phyloP scores from a whole-genome alignment of 441 rosid genomes.

The Aquilaria agallochum region DNA sequence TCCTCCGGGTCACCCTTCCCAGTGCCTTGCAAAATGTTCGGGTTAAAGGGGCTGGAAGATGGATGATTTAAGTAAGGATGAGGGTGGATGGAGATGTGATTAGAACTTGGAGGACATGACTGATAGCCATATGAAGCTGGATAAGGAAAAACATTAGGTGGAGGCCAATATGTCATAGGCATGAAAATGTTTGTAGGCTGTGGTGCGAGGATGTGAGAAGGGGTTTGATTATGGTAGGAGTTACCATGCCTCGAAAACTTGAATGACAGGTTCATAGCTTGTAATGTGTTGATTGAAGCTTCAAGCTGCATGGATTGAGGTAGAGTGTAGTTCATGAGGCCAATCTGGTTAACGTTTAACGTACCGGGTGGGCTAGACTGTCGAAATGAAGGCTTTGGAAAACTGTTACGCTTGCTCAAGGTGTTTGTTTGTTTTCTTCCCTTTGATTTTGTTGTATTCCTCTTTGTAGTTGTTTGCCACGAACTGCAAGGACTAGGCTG shows the following conservation, averaged over 20 bases:
- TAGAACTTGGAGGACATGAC: conserved; percentile 29
- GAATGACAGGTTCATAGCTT: conserved; percentile 11
- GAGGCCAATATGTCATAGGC: conserved; percentile 61
- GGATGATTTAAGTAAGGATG: conserved; percentile 31
- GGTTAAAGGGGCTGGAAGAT: conserved; percentile 16
- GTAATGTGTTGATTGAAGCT: conserved; percentile 14
- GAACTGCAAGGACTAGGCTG: conserved; percentile 21
- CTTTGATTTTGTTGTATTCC: conserved; percentile 26
- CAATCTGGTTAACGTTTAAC: conserved; percentile 25
- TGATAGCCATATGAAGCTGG: conserved; percentile 28
- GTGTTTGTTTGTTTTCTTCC: conserved; percentile 29
- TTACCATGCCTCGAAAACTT: conserved; percentile 15
- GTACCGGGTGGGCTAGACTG: conserved; percentile 20
- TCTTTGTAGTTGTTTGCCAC: conserved; percentile 22
- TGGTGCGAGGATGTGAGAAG: conserved; percentile 28
- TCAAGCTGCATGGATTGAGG: conserved; percentile 23
- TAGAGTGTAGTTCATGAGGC: conserved; percentile 28
- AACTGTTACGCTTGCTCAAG: conserved; percentile 14
- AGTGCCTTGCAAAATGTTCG: conserved; percentile 15
- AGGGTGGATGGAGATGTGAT: conserved; percentile 29
- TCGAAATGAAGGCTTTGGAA: conserved; percentile 24
- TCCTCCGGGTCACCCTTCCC: conserved; percentile 22
- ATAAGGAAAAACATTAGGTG: conserved; percentile 36
- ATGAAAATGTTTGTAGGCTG: conserved; percentile 36
- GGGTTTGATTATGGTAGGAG: conserved; percentile 30